phyloP scores from a whole-genome alignment of 2,329 filamentous ascomycete species.

The Penicillium capsulatum region DNA sequence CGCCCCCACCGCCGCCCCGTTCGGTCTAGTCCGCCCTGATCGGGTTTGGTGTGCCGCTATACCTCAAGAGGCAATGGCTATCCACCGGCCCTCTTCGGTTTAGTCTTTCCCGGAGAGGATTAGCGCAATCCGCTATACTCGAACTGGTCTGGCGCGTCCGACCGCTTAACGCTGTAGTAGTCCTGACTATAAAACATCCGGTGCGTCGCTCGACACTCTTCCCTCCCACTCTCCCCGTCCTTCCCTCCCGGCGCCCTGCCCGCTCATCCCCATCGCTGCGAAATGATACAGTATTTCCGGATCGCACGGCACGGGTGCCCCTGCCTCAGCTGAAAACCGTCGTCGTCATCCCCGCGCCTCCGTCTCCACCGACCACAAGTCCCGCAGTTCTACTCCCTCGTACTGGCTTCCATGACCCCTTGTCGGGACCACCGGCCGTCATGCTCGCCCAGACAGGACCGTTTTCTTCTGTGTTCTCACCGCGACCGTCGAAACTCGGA shows the following conservation, averaged over 20 bases:
- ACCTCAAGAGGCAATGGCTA: slow-evolving; percentile 1
- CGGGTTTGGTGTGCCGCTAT: slow-evolving; percentile 5
- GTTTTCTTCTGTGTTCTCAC: neutral
- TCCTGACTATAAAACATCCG: slow-evolving; percentile 5
- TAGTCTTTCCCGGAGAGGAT: slow-evolving; percentile 1
- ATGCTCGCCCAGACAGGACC: neutral
- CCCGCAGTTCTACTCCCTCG: neutral
- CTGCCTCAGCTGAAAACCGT: slow-evolving; percentile 6
- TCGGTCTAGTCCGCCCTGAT: slow-evolving; percentile 5
- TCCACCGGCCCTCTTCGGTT: neutral
- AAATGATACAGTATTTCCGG: slow-evolving; percentile 11
- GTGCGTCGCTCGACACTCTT: slow-evolving; percentile 8
- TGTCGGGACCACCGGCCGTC: neutral
- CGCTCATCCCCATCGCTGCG: neutral
- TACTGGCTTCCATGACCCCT: neutral
- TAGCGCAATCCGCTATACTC: slow-evolving; percentile 4
- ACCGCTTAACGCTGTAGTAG: slow-evolving; percentile 1
- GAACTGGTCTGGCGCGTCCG: slow-evolving; percentile 1
- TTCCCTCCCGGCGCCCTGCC: neutral
- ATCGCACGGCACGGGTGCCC: slow-evolving; percentile 4
- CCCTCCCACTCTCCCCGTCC: slow-evolving; percentile 1
- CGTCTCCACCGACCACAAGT: neutral
- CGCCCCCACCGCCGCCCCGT: slow-evolving; percentile 1
- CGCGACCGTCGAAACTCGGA: neutral
- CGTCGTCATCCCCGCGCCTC: slow-evolving; percentile 2